These are phyloP conservation scores for Limnanthes douglasii DNA, from an alignment of 345 rosid genomes.

Conservation along the genomic window DNA sequence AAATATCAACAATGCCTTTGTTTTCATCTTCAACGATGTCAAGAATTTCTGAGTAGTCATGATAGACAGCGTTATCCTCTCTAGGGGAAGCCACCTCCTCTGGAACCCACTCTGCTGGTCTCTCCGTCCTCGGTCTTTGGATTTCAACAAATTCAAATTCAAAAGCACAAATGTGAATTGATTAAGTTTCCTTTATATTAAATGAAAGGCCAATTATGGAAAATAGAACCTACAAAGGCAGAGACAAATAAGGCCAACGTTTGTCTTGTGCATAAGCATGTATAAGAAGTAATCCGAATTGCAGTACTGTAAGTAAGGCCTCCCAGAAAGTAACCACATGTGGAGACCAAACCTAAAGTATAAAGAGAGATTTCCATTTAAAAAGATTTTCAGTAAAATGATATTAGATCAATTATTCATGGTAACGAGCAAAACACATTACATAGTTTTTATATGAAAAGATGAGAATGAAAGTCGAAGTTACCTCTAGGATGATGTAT, in stretches of 20 bases:
- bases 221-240: slow-evolving; percentile 52
- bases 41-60: slow-evolving; percentile 24
- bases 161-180: slow-evolving; percentile 4
- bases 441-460: too few relatives aligned
- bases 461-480: not conserved
- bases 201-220: too few relatives aligned
- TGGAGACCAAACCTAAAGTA: slow-evolving; percentile 81
- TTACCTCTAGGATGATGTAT: slow-evolving; percentile 85
- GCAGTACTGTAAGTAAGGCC: slow-evolving; percentile 73
- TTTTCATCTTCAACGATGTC: slow-evolving; percentile 24
- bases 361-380: slow-evolving; percentile 4
- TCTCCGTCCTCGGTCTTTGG: slow-evolving; percentile 46
- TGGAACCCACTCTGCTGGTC: slow-evolving; percentile 97
- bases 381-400: not conserved
- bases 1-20: slow-evolving; percentile 58
- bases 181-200: too few relatives aligned
- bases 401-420: not conserved
- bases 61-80: slow-evolving; percentile 17
- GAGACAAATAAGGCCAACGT: slow-evolving; percentile 84
- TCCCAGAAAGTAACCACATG: slow-evolving; percentile 73
- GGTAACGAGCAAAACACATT: too few relatives aligned
- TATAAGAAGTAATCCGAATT: slow-evolving; percentile 50
- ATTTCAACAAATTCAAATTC: slow-evolving; percentile 10
- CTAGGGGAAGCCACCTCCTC: slow-evolving; percentile 30
- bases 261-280: slow-evolving; percentile 94